Evolutionary conservation across 1,139 yeast species (phyloP).

Genomic region (Candida mesenterica): DNA sequence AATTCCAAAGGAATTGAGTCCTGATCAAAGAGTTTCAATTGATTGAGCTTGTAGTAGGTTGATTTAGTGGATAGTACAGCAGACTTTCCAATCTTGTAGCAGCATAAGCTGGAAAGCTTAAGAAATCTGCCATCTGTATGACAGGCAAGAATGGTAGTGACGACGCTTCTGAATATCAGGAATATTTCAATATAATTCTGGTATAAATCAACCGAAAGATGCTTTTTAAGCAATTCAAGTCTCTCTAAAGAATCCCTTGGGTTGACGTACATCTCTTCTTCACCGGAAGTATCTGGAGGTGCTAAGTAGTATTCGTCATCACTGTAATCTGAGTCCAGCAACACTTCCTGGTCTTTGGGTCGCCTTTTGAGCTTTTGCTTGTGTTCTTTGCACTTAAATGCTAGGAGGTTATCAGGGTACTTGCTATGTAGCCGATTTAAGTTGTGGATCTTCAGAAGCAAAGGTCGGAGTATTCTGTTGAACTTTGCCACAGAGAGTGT

Average conservation of each 20-base stretch:
- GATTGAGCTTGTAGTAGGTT: slow-evolving; percentile 34
- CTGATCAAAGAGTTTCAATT: slow-evolving; percentile 33
- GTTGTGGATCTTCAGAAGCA: slow-evolving; percentile 35
- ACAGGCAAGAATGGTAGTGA: slow-evolving; percentile 15
- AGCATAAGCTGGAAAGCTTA: slow-evolving; percentile 28
- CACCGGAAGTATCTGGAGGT: not conserved
- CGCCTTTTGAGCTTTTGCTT: not conserved
- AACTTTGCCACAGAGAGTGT: slow-evolving; percentile 21
- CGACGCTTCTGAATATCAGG: slow-evolving; percentile 25
- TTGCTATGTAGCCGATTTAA: slow-evolving; percentile 23
- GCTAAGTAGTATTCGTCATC: not conserved
- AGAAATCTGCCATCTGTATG: not conserved
- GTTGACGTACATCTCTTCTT: slow-evolving; percentile 1
- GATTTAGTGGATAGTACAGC: slow-evolving; percentile 35
- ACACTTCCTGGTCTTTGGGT: not conserved
- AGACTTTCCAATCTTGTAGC: slow-evolving; percentile 32
- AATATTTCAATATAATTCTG: slow-evolving; percentile 33
- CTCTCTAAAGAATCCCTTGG: slow-evolving; percentile 28
- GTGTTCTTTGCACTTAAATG: not conserved
- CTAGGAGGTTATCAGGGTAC: not conserved
- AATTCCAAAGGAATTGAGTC: slow-evolving; percentile 25
- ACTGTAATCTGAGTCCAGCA: not conserved
- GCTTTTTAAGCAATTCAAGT: slow-evolving; percentile 25
- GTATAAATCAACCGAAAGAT: slow-evolving; percentile 26
- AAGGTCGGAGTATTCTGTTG: slow-evolving; percentile 38